phyloP scores from a whole-genome alignment of 192 early-diverging fungal species.

The Backusella liffmaniae region DNA sequence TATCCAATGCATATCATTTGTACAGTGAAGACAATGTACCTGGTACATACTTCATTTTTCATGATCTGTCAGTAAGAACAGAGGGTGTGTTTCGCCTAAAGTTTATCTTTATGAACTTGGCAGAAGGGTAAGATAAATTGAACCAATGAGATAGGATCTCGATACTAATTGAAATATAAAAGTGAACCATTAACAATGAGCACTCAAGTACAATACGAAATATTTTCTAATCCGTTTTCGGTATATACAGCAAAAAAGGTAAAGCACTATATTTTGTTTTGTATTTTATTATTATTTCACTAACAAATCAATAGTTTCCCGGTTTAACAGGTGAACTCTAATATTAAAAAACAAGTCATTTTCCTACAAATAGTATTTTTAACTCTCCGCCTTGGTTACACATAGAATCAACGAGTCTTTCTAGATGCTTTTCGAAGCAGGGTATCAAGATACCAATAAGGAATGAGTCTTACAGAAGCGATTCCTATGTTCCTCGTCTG shows the following conservation, averaged over 20 bases:
- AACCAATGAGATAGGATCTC: background rate
- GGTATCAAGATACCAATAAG: slow-evolving; percentile 15
- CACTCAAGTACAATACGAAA: slow-evolving; percentile 40
- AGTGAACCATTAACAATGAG: slow-evolving; percentile 42
- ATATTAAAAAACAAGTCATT: background rate
- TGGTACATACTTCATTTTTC: slow-evolving; percentile 74
- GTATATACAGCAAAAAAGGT: slow-evolving; percentile 73
- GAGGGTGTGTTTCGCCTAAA: slow-evolving; percentile 68
- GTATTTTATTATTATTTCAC: background rate
- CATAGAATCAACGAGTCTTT: slow-evolving; percentile 11
- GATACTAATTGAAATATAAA: background rate
- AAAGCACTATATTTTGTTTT: background rate
- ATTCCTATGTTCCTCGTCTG: background rate
- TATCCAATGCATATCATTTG: slow-evolving; percentile 49
- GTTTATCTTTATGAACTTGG: slow-evolving; percentile 63
- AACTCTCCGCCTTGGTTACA: background rate
- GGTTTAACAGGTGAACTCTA: slow-evolving; percentile 69
- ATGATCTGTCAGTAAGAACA: slow-evolving; percentile 68
- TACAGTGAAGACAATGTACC: slow-evolving; percentile 48
- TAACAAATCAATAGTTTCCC: slow-evolving; percentile 47
- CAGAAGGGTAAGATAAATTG: background rate
- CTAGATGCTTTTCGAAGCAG: slow-evolving; percentile 14
- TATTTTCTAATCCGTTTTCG: slow-evolving; percentile 62
- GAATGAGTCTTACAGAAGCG: background rate
- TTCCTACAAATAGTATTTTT: background rate